These are phyloP conservation scores for Nothophaeocryptopus gaeumannii DNA, from an alignment of 2,329 filamentous ascomycete species.

Conservation along the genomic window DNA sequence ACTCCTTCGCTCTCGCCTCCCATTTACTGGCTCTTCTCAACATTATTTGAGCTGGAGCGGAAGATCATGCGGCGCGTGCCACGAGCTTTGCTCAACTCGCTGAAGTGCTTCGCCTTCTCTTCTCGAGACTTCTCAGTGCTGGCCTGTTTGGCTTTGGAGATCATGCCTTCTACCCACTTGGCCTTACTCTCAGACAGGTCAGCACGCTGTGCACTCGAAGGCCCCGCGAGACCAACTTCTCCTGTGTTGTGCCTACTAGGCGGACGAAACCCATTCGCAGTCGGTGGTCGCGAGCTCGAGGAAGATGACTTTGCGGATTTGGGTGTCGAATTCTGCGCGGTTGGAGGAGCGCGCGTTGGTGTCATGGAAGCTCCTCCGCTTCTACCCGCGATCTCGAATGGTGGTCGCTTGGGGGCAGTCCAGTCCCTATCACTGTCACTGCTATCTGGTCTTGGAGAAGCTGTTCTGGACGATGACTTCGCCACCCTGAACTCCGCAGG, in stretches of 20 bases:
- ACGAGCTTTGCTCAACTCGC: constrained; percentile 69
- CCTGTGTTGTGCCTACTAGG: constrained; percentile 21
- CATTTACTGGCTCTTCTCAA: not conserved
- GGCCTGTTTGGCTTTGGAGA: constrained; percentile 71
- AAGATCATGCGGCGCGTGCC: constrained; percentile 70
- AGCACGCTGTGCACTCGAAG: constrained; percentile 19
- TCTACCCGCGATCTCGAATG: not conserved
- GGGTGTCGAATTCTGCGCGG: constrained; percentile 13
- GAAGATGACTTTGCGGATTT: constrained; percentile 22
- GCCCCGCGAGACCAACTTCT: constrained; percentile 21
- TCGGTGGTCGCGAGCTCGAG: constrained; percentile 25
- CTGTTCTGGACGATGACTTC: constrained; percentile 11
- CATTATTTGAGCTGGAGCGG: constrained; percentile 31
- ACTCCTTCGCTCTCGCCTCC: not conserved
- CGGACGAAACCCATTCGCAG: constrained; percentile 25
- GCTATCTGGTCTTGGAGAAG: constrained; percentile 17
- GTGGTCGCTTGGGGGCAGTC: constrained; percentile 5
- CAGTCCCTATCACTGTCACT: constrained; percentile 19
- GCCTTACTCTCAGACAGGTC: constrained; percentile 61
- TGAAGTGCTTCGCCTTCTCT: constrained; percentile 50
- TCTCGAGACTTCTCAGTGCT: constrained; percentile 48
- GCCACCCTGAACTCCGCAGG: constrained; percentile 22
- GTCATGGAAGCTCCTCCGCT: not conserved
- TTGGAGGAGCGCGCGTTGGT: constrained; percentile 3
- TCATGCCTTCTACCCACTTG: constrained; percentile 79